Percentiles rank a stretch among this genome's conserved stretches.
Conservation (phyloP, 2,329 filamentous ascomycete genomes). For the Acrocalymma vagum region DNA sequence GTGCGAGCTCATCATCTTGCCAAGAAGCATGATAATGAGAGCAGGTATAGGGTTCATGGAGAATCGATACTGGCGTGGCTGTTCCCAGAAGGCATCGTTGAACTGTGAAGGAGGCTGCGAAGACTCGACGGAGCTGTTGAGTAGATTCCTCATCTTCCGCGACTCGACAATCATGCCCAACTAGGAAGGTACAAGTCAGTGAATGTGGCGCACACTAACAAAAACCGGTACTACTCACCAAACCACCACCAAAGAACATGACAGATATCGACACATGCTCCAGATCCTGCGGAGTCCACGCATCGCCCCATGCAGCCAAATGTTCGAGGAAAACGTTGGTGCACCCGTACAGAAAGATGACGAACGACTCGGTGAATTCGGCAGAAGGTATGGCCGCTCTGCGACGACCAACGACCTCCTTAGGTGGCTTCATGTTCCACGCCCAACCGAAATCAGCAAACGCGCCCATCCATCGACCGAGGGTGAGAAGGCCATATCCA, state of each 20-base stretch:
- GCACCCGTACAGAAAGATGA: conserved; percentile 89
- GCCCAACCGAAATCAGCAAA: conserved; percentile 94
- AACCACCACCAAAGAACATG: conserved; percentile 90
- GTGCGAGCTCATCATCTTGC: conserved; percentile 95
- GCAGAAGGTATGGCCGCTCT: conserved; percentile 72
- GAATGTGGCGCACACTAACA: conserved; percentile 18
- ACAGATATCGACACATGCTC: conserved; percentile 94
- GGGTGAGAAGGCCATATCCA: conserved; percentile 86
- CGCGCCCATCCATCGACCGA: conserved; percentile 89
- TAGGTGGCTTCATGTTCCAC: conserved; percentile 82
- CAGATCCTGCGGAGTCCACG: conserved; percentile 81
- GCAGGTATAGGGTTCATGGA: conserved; percentile 90
- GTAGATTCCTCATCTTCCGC: conserved; percentile 68
- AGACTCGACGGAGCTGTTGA: conserved; percentile 62
- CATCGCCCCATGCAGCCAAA: conserved; percentile 73
- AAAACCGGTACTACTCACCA: conserved; percentile 65
- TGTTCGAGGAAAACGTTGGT: conserved; percentile 96
- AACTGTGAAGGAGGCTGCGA: conserved; percentile 33
- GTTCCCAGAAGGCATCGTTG: conserved; percentile 58
- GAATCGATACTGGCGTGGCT: conserved; percentile 74
- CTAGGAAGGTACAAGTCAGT: conserved; percentile 39
- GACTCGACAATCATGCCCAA: conserved; percentile 88
- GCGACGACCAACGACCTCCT: conserved; percentile 67
- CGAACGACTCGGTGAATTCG: conserved; percentile 87
- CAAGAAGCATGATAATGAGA: conserved; percentile 84